phyloP scores from a whole-genome alignment of 495 filamentous ascomycete species.

The Penicillium soppii region DNA sequence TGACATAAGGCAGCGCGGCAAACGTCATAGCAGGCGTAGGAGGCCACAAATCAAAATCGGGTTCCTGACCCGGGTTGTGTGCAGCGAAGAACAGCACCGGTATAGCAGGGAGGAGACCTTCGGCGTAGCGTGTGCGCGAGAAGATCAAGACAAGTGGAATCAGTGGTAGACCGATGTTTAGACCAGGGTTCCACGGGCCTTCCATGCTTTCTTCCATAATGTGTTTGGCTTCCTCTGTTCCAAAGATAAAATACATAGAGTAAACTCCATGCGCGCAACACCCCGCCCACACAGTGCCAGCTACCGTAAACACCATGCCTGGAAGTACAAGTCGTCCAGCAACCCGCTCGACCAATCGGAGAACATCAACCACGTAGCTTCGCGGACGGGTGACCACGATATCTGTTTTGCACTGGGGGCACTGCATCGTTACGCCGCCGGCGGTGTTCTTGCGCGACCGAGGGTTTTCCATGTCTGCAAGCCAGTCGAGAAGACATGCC shows the following conservation, averaged over 20 bases:
- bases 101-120: constrained; percentile 59
- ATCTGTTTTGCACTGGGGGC: constrained; percentile 83
- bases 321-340: constrained; percentile 58
- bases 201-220: constrained; percentile 46
- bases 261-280: constrained; percentile 59
- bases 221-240: constrained; percentile 52
- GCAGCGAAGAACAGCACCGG: constrained; percentile 62
- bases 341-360: constrained; percentile 53
- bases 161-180: constrained; percentile 57
- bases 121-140: constrained; percentile 57
- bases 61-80: constrained; percentile 42
- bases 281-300: constrained; percentile 53
- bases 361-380: constrained; percentile 61
- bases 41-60: constrained; percentile 61
- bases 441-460: constrained; percentile 50
- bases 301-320: constrained; percentile 54
- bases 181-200: constrained; percentile 38
- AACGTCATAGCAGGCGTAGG: constrained; percentile 72
- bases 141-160: constrained; percentile 61
- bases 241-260: constrained; percentile 63
- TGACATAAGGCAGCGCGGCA: constrained; percentile 64
- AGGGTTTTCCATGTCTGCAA: constrained; percentile 74
- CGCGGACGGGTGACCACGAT: constrained; percentile 72
- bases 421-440: constrained; percentile 59
- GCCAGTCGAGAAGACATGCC: constrained; percentile 85